These are phyloP conservation scores for Triticum aestivum DNA, from an alignment of 176 grass and related monocot species.

Conservation along the genomic window DNA sequence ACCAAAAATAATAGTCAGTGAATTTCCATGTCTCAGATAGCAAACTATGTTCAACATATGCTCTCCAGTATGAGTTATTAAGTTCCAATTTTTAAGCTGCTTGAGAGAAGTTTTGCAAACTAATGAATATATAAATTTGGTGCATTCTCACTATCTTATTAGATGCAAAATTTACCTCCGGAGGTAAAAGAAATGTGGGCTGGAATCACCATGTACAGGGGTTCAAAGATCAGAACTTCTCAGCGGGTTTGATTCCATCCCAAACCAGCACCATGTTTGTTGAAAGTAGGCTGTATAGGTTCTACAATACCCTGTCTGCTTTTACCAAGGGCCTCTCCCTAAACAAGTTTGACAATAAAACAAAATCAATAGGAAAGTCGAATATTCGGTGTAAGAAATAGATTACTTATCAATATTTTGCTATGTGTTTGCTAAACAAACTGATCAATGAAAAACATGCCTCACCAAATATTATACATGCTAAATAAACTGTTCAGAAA, in stretches of 20 bases:
- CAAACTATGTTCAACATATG: neutral
- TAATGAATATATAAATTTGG: neutral
- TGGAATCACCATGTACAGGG: slow-evolving; percentile 25
- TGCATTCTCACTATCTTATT: neutral
- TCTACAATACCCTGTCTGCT: slow-evolving; percentile 78
- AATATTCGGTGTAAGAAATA: slow-evolving; percentile 5
- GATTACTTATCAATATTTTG: slow-evolving; percentile 1
- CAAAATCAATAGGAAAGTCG: slow-evolving; percentile 2
- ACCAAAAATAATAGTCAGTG: neutral
- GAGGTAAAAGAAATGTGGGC: neutral
- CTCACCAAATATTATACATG: neutral
- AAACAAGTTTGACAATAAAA: slow-evolving; percentile 20
- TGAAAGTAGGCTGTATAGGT: slow-evolving; percentile 58
- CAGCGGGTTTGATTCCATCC: slow-evolving; percentile 56
- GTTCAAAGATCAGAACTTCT: neutral
- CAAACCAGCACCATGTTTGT: slow-evolving; percentile 76
- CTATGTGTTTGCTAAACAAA: neutral
- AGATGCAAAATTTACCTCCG: slow-evolving; percentile 26
- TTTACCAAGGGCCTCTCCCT: slow-evolving; percentile 75
- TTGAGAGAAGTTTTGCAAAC: neutral
- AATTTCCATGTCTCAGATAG: neutral
- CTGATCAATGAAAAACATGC: neutral
- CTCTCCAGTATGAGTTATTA: neutral
- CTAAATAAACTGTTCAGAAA: neutral
- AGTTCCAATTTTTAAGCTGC: neutral